Conservation (phyloP, 2,329 filamentous ascomycete genomes). For the Hypoxylon rubiginosum region DNA sequence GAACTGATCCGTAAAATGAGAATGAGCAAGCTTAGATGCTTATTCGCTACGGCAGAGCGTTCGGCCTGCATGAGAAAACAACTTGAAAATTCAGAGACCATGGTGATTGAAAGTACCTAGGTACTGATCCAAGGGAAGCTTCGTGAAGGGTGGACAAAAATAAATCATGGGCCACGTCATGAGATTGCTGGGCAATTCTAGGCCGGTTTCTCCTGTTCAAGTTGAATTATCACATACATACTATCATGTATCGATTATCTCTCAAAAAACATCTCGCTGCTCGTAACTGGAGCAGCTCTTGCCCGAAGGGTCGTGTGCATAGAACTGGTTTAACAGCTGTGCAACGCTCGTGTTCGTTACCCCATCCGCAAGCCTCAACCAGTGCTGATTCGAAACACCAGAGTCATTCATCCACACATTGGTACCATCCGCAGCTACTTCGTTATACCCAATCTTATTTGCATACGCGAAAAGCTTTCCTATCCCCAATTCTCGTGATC, state of each 20-base stretch:
- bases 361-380: constrained; percentile 51
- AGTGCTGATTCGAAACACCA: constrained; percentile 55
- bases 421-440: constrained; percentile 56
- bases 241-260: neutral
- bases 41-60: too few relatives aligned
- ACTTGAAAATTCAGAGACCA: too few relatives aligned
- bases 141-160: neutral
- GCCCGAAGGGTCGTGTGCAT: constrained; percentile 24
- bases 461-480: constrained; percentile 55
- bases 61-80: too few relatives aligned
- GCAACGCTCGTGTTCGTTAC: constrained; percentile 35
- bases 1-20: too few relatives aligned
- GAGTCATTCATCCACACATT: constrained; percentile 60
- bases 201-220: neutral
- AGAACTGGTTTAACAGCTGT: constrained; percentile 19
- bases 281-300: constrained; percentile 17
- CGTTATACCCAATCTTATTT: constrained; percentile 58
- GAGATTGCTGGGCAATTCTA: neutral
- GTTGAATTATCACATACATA: neutral
- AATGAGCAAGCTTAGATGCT: too few relatives aligned
- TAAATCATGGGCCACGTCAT: constrained; percentile 4
- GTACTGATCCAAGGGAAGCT: neutral
- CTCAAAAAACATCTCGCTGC: neutral
- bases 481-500: constrained; percentile 46
- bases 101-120: too few relatives aligned